Percentiles rank a stretch among this genome's conserved stretches.
Evolutionary conservation across 176 grass and related monocot genomes (phyloP).

Genomic region (barley (Hordeum vulgare)): DNA sequence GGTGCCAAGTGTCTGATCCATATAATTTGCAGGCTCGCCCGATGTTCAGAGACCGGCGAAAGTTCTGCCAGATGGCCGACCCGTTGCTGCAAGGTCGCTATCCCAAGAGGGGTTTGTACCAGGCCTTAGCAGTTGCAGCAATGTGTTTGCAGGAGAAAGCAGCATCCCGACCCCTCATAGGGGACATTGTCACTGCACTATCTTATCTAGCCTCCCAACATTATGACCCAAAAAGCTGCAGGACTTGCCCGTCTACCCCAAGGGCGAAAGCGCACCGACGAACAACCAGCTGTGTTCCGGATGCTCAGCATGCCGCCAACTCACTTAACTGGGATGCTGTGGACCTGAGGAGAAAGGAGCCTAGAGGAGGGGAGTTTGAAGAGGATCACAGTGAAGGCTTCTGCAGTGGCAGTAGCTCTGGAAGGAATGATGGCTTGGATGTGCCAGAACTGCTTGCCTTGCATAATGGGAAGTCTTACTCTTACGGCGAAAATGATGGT

Average conservation of each 20-base stretch:
- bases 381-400: slow-evolving; percentile 33
- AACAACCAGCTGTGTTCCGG: slow-evolving; percentile 43
- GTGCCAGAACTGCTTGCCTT: slow-evolving; percentile 29
- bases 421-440: slow-evolving; percentile 60
- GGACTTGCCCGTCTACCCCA: slow-evolving; percentile 53
- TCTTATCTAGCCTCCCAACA: slow-evolving; percentile 80
- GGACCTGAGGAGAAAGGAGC: slow-evolving; percentile 48
- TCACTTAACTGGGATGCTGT: slow-evolving; percentile 53
- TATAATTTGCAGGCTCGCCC: slow-evolving; percentile 72
- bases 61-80: slow-evolving; percentile 84
- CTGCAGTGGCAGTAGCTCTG: slow-evolving; percentile 61
- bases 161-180: slow-evolving; percentile 76
- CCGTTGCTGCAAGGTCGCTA: slow-evolving; percentile 57
- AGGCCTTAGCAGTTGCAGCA: slow-evolving; percentile 86
- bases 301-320: slow-evolving; percentile 34
- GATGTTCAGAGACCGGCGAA: slow-evolving; percentile 85
- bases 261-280: slow-evolving; percentile 49
- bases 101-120: slow-evolving; percentile 86
- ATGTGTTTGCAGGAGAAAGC: slow-evolving; percentile 98
- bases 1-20: slow-evolving; percentile 2
- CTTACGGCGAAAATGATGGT: not conserved
- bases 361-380: slow-evolving; percentile 35
- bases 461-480: slow-evolving; percentile 17
- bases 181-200: slow-evolving; percentile 88
- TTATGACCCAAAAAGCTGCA: slow-evolving; percentile 66